phyloP scores from a whole-genome alignment of 1,139 yeast species.

The Lodderomyces oxycetoniae region DNA sequence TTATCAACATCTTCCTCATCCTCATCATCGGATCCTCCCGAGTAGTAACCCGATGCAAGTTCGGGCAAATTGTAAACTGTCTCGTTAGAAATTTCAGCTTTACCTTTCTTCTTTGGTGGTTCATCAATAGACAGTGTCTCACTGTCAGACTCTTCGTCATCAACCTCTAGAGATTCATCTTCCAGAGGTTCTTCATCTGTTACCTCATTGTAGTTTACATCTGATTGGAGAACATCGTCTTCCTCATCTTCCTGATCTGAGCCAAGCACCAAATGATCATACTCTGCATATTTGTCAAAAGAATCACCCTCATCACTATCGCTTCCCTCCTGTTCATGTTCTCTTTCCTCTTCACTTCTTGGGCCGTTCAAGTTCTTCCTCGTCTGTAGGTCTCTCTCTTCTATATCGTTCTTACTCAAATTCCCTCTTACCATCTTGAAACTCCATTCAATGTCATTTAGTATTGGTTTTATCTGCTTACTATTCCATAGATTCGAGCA shows the following conservation, averaged over 20 bases:
- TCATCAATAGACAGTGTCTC: constrained; percentile 26
- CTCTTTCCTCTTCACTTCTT: constrained; percentile 20
- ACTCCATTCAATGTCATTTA: constrained; percentile 51
- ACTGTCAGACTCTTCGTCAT: constrained; percentile 30
- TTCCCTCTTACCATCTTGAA: constrained; percentile 59
- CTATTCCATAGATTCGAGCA: constrained; percentile 59
- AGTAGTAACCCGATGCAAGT: constrained; percentile 70
- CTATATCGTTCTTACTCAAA: constrained; percentile 43
- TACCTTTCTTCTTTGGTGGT: constrained; percentile 13
- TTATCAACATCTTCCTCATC: constrained; percentile 45
- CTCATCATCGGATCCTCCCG: constrained; percentile 72
- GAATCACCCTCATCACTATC: constrained; percentile 14
- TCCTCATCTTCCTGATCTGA: constrained; percentile 51
- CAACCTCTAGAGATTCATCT: constrained; percentile 38
- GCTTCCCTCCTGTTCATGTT: constrained; percentile 15
- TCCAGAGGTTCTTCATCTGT: constrained; percentile 59
- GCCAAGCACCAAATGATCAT: constrained; percentile 51
- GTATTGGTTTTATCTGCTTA: constrained; percentile 42
- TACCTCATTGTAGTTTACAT: constrained; percentile 51
- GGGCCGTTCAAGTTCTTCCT: constrained; percentile 20
- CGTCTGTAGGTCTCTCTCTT: constrained; percentile 23
- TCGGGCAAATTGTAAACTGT: constrained; percentile 52
- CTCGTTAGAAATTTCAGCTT: constrained; percentile 9
- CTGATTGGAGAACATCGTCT: constrained; percentile 27
- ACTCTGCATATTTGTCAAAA: constrained; percentile 36